A percentile compares a stretch with the other conserved stretches of the same genome.
Evolutionary conservation across 2,329 filamentous ascomycete genomes (phyloP).

Genomic region (Sphaerostilbella broomeana): DNA sequence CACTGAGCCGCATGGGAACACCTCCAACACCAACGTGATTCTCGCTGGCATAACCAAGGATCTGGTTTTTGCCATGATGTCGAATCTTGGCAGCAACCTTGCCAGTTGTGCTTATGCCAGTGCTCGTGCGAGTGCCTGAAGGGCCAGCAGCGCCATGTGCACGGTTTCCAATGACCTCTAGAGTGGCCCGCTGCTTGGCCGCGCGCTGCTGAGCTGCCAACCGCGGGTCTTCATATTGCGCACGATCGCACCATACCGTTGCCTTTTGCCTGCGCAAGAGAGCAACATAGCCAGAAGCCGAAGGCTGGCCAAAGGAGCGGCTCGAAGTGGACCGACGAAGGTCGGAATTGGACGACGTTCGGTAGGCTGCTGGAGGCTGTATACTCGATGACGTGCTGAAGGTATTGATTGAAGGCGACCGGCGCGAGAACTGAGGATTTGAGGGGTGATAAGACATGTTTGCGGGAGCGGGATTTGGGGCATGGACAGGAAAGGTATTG

Average conservation of each 20-base stretch:
- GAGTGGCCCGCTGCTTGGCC: slow-evolving; percentile 78
- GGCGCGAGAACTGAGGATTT: slow-evolving; percentile 32
- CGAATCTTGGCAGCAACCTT: slow-evolving; percentile 80
- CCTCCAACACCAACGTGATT: slow-evolving; percentile 71
- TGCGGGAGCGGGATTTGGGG: slow-evolving; percentile 20
- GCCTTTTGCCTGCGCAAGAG: slow-evolving; percentile 96
- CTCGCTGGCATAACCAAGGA: slow-evolving; percentile 69
- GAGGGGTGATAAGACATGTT: slow-evolving; percentile 21
- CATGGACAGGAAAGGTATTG: slow-evolving; percentile 40
- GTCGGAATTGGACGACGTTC: slow-evolving; percentile 49
- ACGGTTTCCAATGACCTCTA: slow-evolving; percentile 60
- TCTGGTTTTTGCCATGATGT: slow-evolving; percentile 74
- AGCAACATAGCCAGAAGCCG: slow-evolving; percentile 79
- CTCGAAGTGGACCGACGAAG: slow-evolving; percentile 74
- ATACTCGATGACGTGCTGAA: slow-evolving; percentile 67
- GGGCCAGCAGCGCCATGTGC: slow-evolving; percentile 42
- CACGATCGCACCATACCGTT: slow-evolving; percentile 94
- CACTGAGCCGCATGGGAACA: slow-evolving; percentile 84
- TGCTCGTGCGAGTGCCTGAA: slow-evolving; percentile 48
- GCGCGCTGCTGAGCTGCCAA: slow-evolving; percentile 75
- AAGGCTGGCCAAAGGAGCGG: slow-evolving; percentile 60
- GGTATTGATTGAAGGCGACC: slow-evolving; percentile 60
- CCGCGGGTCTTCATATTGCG: slow-evolving; percentile 86
- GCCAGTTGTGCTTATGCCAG: slow-evolving; percentile 53
- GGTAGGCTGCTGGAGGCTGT: slow-evolving; percentile 51